Evolutionary conservation across 1,284 basidiomycete species (phyloP), one percentile per base, ranked within the genome.

Genomic region (Thecaphora frezii): DNA sequence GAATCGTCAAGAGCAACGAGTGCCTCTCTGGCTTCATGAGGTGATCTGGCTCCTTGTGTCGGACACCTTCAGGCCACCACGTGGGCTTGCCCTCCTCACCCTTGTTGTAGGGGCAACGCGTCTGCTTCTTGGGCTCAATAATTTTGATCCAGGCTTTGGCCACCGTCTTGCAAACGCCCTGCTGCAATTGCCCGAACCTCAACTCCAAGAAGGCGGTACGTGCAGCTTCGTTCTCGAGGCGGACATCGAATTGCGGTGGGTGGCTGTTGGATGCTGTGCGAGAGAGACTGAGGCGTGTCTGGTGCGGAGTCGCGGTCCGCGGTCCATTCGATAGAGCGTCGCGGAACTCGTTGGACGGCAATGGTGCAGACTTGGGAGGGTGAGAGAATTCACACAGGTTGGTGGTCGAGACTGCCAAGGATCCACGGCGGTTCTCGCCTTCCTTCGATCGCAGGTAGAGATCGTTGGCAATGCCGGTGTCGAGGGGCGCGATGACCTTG

Each of bases 111-210:
- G 83, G 83, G 64, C 74, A 74, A 0, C 66, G 82, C 41, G 81
- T 82, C 73, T 83, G 82, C 73, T 84, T 84, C 71, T 83, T 82
- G 16, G 83, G 83, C 71, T 85, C 83, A 60, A 84, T 81, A 46
- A 83, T 69, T 49, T 77, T 77, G 55, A 77, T 75, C 74, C 73
- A 77, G 14, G 74, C 81, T 70, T 84, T 84, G 58, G 82, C 82
- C 30, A 85, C 79, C 48, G 82, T 80, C 66, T 84, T 84, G 76
- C 82, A 83, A 9, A 81, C 81, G 37, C 77, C 79, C 71, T 84
- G 83, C 60, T 82, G 82, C 16, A 84, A 74, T 21, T 80, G 77
- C 66, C 73, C 44, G 71, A 76, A 73, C 48, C 76, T 73, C 66
- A 70, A 56, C 26, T 77, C 74, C 33, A 79, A 52, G 51, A 79